Conservation (phyloP, 2,329 filamentous ascomycete species). For the Verticillium dahliae region DNA sequence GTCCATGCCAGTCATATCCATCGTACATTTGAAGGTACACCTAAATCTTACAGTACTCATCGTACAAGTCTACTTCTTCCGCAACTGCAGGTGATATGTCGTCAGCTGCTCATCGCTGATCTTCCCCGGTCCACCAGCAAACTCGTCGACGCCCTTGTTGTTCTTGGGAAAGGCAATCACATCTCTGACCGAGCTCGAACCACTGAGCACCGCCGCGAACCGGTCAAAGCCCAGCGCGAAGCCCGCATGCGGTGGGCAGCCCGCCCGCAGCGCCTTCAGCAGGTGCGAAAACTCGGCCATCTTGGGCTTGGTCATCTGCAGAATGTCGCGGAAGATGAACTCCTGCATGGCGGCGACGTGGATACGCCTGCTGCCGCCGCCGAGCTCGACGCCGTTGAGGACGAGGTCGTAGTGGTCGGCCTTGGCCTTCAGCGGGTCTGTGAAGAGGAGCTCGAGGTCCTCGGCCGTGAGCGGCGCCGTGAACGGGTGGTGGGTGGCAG, state of each 20-base stretch:
- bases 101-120: constrained; percentile 52
- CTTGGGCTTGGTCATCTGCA: constrained; percentile 67
- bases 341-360: constrained; percentile 79
- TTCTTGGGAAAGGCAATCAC: constrained; percentile 97
- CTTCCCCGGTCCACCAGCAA: constrained; percentile 70
- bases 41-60: background rate
- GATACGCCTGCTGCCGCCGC: constrained; percentile 88
- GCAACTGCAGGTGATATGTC: constrained; percentile 37
- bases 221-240: constrained; percentile 91
- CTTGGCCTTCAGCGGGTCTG: constrained; percentile 62
- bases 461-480: constrained; percentile 69
- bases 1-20: background rate
- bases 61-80: background rate
- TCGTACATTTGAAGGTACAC: background rate
- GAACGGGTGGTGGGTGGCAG: constrained; percentile 91
- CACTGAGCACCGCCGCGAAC: constrained; percentile 72
- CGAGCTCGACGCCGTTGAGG: constrained; percentile 89
- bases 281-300: constrained; percentile 81
- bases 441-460: constrained; percentile 70
- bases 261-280: constrained; percentile 71
- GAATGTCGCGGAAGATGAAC: constrained; percentile 74
- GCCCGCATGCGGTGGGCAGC: constrained; percentile 91
- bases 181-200: constrained; percentile 72
- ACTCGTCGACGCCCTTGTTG: constrained; percentile 77
- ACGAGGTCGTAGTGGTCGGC: constrained; percentile 96